Conservation (phyloP, 1,284 basidiomycete genomes). For the Porodaedalea pini region DNA sequence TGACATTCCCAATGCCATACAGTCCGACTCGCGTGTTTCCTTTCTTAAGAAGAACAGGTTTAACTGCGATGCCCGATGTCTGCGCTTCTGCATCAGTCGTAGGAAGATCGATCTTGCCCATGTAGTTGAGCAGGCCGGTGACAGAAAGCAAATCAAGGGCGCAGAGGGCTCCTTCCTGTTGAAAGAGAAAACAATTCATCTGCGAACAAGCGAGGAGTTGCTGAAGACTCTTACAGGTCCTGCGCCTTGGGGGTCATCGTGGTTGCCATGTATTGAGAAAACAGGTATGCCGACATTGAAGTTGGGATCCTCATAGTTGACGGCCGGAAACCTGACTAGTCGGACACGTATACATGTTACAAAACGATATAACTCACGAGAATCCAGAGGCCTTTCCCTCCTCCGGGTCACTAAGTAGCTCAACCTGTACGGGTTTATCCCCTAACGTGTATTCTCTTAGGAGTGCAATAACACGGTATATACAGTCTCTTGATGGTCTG, state of each 20-base stretch:
- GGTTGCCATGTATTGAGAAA: slow-evolving; percentile 99
- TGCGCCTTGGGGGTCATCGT: slow-evolving; percentile 97
- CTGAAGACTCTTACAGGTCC: slow-evolving; percentile 61
- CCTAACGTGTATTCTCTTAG: slow-evolving; percentile 90
- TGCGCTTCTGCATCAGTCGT: slow-evolving; percentile 61
- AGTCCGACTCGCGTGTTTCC: slow-evolving; percentile 83
- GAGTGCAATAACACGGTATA: slow-evolving; percentile 87
- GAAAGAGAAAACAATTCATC: background rate
- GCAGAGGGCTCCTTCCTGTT: slow-evolving; percentile 91
- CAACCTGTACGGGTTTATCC: slow-evolving; percentile 83
- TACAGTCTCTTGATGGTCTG: slow-evolving; percentile 84
- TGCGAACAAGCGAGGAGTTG: background rate
- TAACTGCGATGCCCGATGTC: slow-evolving; percentile 78
- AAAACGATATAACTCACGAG: slow-evolving; percentile 55
- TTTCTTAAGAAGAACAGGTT: slow-evolving; percentile 87
- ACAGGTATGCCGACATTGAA: slow-evolving; percentile 93
- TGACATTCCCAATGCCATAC: slow-evolving; percentile 96
- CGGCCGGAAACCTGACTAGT: slow-evolving; percentile 77
- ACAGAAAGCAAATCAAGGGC: slow-evolving; percentile 94
- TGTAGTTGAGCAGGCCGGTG: slow-evolving; percentile 94
- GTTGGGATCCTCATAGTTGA: slow-evolving; percentile 98
- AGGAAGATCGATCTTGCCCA: slow-evolving; percentile 84
- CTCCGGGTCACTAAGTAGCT: slow-evolving; percentile 88
- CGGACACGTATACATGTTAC: slow-evolving; percentile 14
- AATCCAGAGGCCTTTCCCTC: slow-evolving; percentile 84